Percentiles rank a stretch among this genome's conserved stretches.
Evolutionary conservation across 2,329 filamentous ascomycete genomes (phyloP).

Genomic region (Chaetomium sp.): DNA sequence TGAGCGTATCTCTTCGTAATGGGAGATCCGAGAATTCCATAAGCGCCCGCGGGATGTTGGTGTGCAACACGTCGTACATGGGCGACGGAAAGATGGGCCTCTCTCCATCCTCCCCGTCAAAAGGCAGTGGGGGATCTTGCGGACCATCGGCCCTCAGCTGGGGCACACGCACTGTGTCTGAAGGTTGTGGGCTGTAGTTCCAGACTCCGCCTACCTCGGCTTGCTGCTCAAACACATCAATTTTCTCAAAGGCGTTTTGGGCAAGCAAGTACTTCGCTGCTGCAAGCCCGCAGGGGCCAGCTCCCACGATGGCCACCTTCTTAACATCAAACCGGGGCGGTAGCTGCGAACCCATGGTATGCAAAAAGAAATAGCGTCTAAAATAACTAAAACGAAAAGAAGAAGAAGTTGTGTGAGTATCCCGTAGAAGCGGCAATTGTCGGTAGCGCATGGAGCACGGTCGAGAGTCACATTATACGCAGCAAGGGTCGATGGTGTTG

Average conservation of each 20-base stretch:
- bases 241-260: constrained; percentile 57
- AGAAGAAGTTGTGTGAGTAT: too few species aligned
- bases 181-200: constrained; percentile 61
- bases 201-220: constrained; percentile 73
- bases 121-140: constrained; percentile 56
- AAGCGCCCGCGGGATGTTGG: constrained; percentile 74
- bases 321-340: constrained; percentile 42
- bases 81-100: constrained; percentile 68
- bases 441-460: too few species aligned
- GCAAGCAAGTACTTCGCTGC: constrained; percentile 75
- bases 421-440: too few species aligned
- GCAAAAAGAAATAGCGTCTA: background rate
- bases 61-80: constrained; percentile 75
- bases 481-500: too few species aligned
- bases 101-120: constrained; percentile 20
- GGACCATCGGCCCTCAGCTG: constrained; percentile 60
- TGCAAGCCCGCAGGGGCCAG: constrained; percentile 71
- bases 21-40: constrained; percentile 72
- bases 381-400: background rate
- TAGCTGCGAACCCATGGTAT: constrained; percentile 24
- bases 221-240: constrained; percentile 80
- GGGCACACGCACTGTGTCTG: constrained; percentile 50
- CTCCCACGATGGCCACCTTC: constrained; percentile 72
- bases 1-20: constrained; percentile 57
- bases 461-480: too few species aligned